Base-by-base conservation (phyloP, 768 basidiomycete species). In the Lactarius evosmus region DNA sequence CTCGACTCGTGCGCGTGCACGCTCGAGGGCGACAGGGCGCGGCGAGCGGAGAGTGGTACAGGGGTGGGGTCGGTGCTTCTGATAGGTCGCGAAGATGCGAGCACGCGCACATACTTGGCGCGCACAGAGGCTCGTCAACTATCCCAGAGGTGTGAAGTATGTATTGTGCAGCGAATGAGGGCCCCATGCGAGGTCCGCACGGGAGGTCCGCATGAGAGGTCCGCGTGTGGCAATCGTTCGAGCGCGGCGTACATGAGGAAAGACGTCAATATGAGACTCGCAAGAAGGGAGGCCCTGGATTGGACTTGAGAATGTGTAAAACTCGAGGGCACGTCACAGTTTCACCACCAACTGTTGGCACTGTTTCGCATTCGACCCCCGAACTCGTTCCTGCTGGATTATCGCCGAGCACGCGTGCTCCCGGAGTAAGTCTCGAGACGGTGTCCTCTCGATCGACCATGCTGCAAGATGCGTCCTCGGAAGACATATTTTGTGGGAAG, bases 341-440 rank as follows among this genome's bases (percentile, higher is more conserved):
- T 0, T 95, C 95, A 16, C 94, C 94, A 19, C 95, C 95, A 4
- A 97, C 89, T 2, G 95, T 94, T 14, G 95, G 93, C 38, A 95
- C 85, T 1, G 89, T 88, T 72, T 96, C 93, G 74, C 89, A 95
- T 70, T 92, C 91, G 12, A 80, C 75, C 41, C 81, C 72, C 22
- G 76, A 74, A 60, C 82, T 80, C 12, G 69, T 70, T 52, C 78
- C 78, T 52, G 77, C 72, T 22, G 60, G 62, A 25, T 51, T 59
- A 9, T 59, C 73, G 30, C 74, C 73, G 8, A 70, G 66, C 29
- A 78, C 71, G 53, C 82, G 83, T n/a, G 75, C 71, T 2, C 77
- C 78, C 22, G 84, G 76, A 5, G 79, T 75, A 65, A 77, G 74
- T 40, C 80, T 78, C 2, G 83, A 77, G 1, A 81, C 72, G 1